phyloP scores from a whole-genome alignment of 2,329 filamentous ascomycete genomes.

The Pezicula neosporulosa region DNA sequence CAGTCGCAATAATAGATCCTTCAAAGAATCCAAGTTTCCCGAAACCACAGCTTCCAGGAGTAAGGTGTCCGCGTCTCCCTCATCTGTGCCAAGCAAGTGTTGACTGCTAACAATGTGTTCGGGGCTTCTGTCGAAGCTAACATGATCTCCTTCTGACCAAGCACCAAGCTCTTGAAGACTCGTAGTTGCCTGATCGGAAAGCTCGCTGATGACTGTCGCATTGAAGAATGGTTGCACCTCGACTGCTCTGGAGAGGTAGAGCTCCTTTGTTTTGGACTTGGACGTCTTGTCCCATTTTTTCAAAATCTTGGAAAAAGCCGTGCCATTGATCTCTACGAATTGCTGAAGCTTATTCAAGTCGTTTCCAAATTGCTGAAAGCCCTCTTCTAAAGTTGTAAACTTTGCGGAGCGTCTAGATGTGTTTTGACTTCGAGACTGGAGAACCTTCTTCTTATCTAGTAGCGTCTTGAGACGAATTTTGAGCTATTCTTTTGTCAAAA shows the following conservation, averaged over 20 bases:
- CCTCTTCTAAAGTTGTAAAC: constrained; percentile 92
- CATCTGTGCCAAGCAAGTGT: constrained; percentile 70
- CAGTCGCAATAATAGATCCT: constrained; percentile 78
- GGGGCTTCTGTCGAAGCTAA: constrained; percentile 65
- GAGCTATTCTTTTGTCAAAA: constrained; percentile 53
- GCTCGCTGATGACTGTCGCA: constrained; percentile 89
- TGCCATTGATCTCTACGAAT: constrained; percentile 97
- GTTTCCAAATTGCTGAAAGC: constrained; percentile 94
- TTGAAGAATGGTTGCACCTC: constrained; percentile 99
- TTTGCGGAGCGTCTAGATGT: constrained; percentile 86
- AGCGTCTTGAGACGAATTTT: constrained; percentile 90
- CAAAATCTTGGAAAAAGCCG: constrained; percentile 95
- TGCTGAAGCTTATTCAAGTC: constrained; percentile 97
- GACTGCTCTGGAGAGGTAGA: constrained; percentile 92
- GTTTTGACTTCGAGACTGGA: constrained; percentile 74
- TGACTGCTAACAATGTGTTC: constrained; percentile 65
- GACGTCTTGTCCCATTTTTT: constrained; percentile 99
- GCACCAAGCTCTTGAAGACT: constrained; percentile 91
- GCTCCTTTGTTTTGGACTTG: constrained; percentile 96
- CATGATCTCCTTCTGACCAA: constrained; percentile 94
- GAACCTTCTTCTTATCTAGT: constrained; percentile 88
- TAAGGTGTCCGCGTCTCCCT: constrained; percentile 85
- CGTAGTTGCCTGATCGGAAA: constrained; percentile 97
- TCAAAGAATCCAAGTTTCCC: constrained; percentile 73
- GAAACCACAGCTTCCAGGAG: constrained; percentile 82